These are phyloP conservation scores for Triticum dicoccoides DNA, from an alignment of 176 grass and related monocot genomes.

Conservation along the genomic window DNA sequence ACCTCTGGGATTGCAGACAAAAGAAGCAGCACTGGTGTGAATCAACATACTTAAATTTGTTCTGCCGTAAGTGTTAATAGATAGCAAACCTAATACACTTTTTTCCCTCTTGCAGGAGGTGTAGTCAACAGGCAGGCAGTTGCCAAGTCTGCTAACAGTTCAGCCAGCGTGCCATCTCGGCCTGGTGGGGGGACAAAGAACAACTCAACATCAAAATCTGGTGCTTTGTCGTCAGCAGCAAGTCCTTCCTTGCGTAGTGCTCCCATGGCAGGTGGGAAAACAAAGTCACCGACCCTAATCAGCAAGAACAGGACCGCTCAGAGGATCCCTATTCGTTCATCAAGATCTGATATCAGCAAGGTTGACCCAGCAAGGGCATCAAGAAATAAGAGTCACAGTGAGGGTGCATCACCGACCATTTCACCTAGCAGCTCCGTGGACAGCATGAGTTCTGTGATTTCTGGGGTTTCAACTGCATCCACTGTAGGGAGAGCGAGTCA, in stretches of 20 bases:
- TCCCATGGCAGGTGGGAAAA: slow-evolving; percentile 4
- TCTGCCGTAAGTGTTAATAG: not conserved
- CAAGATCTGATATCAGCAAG: slow-evolving; percentile 39
- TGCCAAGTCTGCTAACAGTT: slow-evolving; percentile 31
- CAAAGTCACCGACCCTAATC: slow-evolving; percentile 31
- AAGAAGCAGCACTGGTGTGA: slow-evolving; percentile 67
- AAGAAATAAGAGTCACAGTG: slow-evolving; percentile 25
- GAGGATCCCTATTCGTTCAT: slow-evolving; percentile 36
- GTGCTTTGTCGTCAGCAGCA: not conserved
- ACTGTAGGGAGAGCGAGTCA: slow-evolving; percentile 41
- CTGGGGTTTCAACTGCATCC: slow-evolving; percentile 44
- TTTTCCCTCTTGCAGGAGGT: slow-evolving; percentile 44
- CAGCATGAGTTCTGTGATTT: slow-evolving; percentile 59
- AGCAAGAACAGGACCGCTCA: slow-evolving; percentile 48
- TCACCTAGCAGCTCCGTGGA: slow-evolving; percentile 88
- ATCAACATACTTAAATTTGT: slow-evolving; percentile 1
- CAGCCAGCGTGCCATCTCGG: slow-evolving; percentile 14
- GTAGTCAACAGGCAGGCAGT: slow-evolving; percentile 34
- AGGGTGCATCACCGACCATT: slow-evolving; percentile 32
- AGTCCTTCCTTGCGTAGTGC: not conserved
- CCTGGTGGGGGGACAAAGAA: slow-evolving; percentile 17
- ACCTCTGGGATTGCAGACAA: slow-evolving; percentile 36
- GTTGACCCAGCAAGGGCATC: slow-evolving; percentile 31
- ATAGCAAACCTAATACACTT: not conserved
- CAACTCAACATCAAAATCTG: slow-evolving; percentile 14